A percentile compares a stretch with the other conserved stretches of the same genome.
phyloP scores from a whole-genome alignment of 306 rosid species.

The Prunus davidiana region DNA sequence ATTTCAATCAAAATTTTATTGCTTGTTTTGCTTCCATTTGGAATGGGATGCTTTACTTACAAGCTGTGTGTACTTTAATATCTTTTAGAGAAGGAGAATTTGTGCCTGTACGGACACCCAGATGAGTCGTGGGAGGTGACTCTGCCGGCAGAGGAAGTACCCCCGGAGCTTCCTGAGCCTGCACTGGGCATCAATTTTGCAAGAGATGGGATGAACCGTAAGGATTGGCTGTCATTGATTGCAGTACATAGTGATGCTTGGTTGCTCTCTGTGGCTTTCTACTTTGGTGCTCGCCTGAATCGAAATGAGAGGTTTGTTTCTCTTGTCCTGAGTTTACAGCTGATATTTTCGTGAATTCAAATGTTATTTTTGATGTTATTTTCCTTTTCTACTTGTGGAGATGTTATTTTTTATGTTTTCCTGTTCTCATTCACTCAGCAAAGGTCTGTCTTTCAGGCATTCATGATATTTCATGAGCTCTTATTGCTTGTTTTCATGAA shows the following conservation, averaged over 20 bases:
- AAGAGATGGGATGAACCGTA: slow-evolving; percentile 57
- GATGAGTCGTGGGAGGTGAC: slow-evolving; percentile 57
- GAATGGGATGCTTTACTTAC: neutral
- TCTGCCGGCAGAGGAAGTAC: slow-evolving; percentile 58
- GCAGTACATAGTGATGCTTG: slow-evolving; percentile 64
- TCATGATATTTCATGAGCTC: neutral
- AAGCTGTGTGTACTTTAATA: neutral
- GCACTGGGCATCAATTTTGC: slow-evolving; percentile 63
- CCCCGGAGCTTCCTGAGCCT: slow-evolving; percentile 61
- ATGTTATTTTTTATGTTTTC: neutral
- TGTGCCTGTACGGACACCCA: slow-evolving; percentile 56
- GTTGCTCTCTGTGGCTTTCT: slow-evolving; percentile 61
- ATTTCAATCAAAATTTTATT: neutral
- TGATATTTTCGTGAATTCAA: neutral
- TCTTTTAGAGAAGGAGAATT: slow-evolving; percentile 46
- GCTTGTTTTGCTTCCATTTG: neutral
- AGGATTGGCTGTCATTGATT: slow-evolving; percentile 61
- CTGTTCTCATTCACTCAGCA: neutral
- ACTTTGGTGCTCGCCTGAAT: slow-evolving; percentile 57
- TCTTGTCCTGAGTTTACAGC: neutral
- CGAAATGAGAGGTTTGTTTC: slow-evolving; percentile 50
- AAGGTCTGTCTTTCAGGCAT: neutral
- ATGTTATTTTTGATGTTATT: neutral
- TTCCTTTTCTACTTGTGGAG: neutral
- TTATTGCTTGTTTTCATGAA: neutral